These are phyloP conservation scores for Bothriochloa decipiens DNA, from an alignment of 176 grass and related monocot species.

Conservation along the genomic window DNA sequence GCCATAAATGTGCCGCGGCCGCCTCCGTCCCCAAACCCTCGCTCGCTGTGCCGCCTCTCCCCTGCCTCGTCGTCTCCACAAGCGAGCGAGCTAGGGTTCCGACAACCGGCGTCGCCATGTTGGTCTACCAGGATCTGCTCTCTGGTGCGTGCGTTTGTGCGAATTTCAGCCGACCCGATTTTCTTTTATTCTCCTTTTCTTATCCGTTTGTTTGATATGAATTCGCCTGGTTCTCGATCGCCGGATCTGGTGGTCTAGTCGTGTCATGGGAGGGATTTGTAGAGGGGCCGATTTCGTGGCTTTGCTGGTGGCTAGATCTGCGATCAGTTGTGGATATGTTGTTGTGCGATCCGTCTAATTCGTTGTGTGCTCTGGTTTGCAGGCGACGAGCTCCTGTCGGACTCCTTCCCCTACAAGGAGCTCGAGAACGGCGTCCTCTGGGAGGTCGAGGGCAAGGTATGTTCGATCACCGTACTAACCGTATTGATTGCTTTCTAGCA, in stretches of 20 bases:
- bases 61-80: not conserved
- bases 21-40: slow-evolving; percentile 5
- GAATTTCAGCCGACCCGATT: not conserved
- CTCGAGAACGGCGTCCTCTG: slow-evolving; percentile 75
- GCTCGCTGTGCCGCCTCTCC: slow-evolving; percentile 38
- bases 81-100: slow-evolving; percentile 47
- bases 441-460: slow-evolving; percentile 86
- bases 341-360: not conserved
- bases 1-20: slow-evolving; percentile 38
- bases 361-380: not conserved
- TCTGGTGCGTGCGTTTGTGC: slow-evolving; percentile 52
- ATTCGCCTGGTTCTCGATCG: not conserved
- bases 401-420: slow-evolving; percentile 79
- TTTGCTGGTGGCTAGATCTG: not conserved
- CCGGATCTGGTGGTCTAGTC: not conserved
- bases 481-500: no score
- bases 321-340: not conserved
- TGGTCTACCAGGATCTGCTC: slow-evolving; percentile 78
- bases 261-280: no score
- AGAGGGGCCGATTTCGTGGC: not conserved
- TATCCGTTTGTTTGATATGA: no score
- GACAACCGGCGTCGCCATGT: slow-evolving; percentile 44
- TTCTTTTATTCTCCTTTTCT: not conserved
- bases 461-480: not conserved
- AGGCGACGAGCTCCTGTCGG: slow-evolving; percentile 88